Percentiles rank a stretch among this genome's conserved stretches.
These are phyloP conservation scores for Passiflora organensis DNA, from an alignment of 345 rosid species.

Conservation along the genomic window DNA sequence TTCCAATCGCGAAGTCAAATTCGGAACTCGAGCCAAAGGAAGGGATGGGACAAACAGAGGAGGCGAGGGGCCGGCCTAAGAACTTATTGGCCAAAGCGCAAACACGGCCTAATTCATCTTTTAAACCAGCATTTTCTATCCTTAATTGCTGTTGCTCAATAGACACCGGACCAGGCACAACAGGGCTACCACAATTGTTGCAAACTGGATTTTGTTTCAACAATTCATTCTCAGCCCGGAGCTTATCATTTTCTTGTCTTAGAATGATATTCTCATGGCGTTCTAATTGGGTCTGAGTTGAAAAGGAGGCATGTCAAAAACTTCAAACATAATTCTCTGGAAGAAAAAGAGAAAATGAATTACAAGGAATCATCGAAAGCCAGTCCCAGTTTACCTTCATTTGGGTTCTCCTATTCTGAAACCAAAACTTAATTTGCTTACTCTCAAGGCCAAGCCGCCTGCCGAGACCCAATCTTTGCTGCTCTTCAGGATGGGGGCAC, in stretches of 20 bases:
- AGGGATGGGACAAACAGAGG: slow-evolving; percentile 25
- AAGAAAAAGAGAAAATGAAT: neutral
- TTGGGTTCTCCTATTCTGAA: slow-evolving; percentile 76
- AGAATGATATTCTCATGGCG: slow-evolving; percentile 59
- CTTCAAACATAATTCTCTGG: neutral
- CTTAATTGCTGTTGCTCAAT: slow-evolving; percentile 47
- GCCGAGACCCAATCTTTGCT: slow-evolving; percentile 54
- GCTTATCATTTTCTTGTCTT: slow-evolving; percentile 58
- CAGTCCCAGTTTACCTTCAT: slow-evolving; percentile 42
- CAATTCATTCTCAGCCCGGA: slow-evolving; percentile 52
- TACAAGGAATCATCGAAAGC: neutral
- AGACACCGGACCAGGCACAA: slow-evolving; percentile 33
- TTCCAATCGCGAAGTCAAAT: slow-evolving; percentile 33
- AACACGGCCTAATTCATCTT: slow-evolving; percentile 44
- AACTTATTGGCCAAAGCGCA: slow-evolving; percentile 48
- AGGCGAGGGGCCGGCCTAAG: slow-evolving; percentile 43
- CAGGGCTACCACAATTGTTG: slow-evolving; percentile 60
- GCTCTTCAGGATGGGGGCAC: slow-evolving; percentile 72
- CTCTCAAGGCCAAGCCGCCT: slow-evolving; percentile 45
- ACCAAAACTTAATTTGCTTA: slow-evolving; percentile 77
- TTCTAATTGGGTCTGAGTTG: slow-evolving; percentile 62
- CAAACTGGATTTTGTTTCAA: slow-evolving; percentile 53
- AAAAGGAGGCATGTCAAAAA: neutral
- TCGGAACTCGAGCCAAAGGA: slow-evolving; percentile 26
- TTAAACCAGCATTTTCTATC: slow-evolving; percentile 63